Evolutionary conservation across 208 protist species (phyloP), one percentile per base, ranked within the genome.

Genomic region (Leishmania guyanensis): DNA sequence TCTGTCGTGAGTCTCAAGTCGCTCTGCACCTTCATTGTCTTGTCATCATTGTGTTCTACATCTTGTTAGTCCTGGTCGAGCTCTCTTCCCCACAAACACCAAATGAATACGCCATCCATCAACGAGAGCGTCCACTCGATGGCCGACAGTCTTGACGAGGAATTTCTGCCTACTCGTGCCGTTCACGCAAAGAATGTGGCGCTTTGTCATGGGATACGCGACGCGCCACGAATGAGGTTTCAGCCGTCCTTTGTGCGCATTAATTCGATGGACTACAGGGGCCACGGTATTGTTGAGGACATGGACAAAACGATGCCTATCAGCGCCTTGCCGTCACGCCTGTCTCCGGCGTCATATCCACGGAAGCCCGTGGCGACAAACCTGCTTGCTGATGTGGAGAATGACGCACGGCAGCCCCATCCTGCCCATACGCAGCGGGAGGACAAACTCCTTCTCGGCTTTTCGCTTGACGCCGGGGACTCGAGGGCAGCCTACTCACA

Each of bases 251-350:
- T 81, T 26, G 75, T 16, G 16, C 82, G 82, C n/a, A 50, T 85
- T 43, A 43, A 82, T 58, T 81, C 77, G 26, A 85, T 85, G 82
- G 82, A 53, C 5, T 85, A 82, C 64, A 50, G 29, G 53, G 82
- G 77, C 2, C 60, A 56, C 12, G 56, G 66, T 36, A 85, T 85
- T 65, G 77, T 82, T 36, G 82, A 85, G 65, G 56, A 82, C 53
- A 75, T 60, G 72, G 68, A 79, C 65, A 26, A 62, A 16, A 79
- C 76, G 0, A 72, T 62, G 51, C 82, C 82, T 2, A 36, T 76
- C 9, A 66, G 33, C 39, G 9, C 5, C 29, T 20, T n/a, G 53
- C 5, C 33, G 72, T 62, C 53, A 29, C 51, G 53, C 43, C 17
- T 29, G 48, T 68, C 33, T 0, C 20, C 12, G 6, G 17, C 9